Base-by-base conservation (phyloP, 2,329 filamentous ascomycete species). In the Hypoxylon sp. region DNA sequence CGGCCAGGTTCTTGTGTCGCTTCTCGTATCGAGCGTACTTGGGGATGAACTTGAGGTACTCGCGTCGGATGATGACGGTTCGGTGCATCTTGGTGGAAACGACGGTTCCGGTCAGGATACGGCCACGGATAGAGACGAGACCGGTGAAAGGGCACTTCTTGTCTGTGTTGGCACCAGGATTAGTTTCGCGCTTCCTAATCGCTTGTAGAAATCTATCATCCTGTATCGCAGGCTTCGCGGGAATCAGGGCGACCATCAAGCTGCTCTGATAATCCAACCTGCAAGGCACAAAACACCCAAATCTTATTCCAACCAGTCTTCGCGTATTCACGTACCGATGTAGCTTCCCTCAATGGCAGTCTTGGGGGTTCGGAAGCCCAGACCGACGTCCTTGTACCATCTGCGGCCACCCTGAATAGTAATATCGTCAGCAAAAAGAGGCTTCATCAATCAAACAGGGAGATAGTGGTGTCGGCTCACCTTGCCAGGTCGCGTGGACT, bases 61-160 rank as follows among this genome's bases (percentile, higher is more conserved):
- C 96, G 86, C 96, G 92, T 85, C 96, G 96, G 90, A 99, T 97
- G 88, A 99, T 92, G 84, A 98, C 88, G 81, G 96, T 99, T 87
- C 96, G 93, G 93, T 99, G 96, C 96, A 99, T 99, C 93, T 99
- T 99, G 87, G 96, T 99, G 81, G 95, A 98, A 82, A 98, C 92
- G 82, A 99, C 96, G 83, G 94, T 98, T 82, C 96, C 96, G 84
- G 95, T 98, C 78, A 99, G 90, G 90, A 99, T 99, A 95, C 96
- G 95, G 86, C 96, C 96, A 89, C 96, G 96, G 89, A 99, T 99
- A 77, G 96, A 98, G 85, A 99, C 95, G 85, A 95, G 89, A 84
- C 97, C 97, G 79, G 94, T 97, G 92, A 99, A 99, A 78, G 96
- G 96, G 92, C 96, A 99, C 91, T 99, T 99, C 94, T 99, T 99